phyloP scores from a whole-genome alignment of 306 rosid genomes.

The Prosopis cineraria region DNA sequence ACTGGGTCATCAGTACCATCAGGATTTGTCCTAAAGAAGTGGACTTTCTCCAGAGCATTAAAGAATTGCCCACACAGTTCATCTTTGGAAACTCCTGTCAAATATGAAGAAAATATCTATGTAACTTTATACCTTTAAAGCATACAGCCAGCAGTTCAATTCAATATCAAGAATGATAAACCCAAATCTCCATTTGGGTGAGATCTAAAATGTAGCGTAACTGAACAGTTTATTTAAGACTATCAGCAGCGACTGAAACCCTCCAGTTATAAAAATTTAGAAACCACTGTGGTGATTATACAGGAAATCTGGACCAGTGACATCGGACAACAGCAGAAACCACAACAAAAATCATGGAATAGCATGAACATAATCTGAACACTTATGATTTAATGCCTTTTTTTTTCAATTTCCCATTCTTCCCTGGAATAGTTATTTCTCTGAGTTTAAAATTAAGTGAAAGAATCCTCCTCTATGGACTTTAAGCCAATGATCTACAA shows the following conservation, averaged over 20 bases:
- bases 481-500: neutral
- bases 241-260: neutral
- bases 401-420: neutral
- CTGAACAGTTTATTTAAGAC: neutral
- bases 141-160: conserved; percentile 17
- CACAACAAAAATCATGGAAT: neutral
- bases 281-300: neutral
- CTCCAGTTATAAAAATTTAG: neutral
- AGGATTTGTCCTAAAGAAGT: conserved; percentile 56
- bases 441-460: neutral
- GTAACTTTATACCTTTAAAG: conserved; percentile 3
- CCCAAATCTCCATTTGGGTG: conserved; percentile 18
- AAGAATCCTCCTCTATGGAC: neutral
- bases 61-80: conserved; percentile 80
- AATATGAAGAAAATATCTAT: conserved; percentile 30
- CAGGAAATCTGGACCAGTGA: neutral
- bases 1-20: conserved; percentile 77
- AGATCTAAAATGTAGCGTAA: conserved; percentile 8
- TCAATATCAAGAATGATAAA: conserved; percentile 3
- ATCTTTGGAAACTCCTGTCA: conserved; percentile 71
- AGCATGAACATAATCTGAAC: neutral
- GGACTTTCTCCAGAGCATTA: conserved; percentile 73
- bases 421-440: neutral
- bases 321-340: neutral
- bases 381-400: neutral